Percentiles rank a stretch among this genome's conserved stretches.
Conservation (phyloP, 805 yeast species). For the Ogataea siamensis region DNA sequence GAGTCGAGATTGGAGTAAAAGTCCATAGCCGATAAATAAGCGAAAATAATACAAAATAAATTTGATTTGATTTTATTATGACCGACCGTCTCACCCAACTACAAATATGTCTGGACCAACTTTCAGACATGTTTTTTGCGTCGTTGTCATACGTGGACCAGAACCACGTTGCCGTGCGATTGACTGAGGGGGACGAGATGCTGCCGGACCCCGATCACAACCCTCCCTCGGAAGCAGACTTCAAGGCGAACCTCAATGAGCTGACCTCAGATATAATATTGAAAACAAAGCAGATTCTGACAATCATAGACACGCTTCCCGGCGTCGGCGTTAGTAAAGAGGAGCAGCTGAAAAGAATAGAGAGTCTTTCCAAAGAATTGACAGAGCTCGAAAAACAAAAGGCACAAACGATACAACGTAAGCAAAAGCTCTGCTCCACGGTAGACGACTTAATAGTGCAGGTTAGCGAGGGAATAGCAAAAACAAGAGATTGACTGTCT, state of each 20-base stretch:
- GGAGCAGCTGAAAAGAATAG: slow-evolving; percentile 66
- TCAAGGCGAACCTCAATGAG: slow-evolving; percentile 59
- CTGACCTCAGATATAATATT: slow-evolving; percentile 80
- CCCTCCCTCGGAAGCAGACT: slow-evolving; percentile 34
- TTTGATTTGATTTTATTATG: slow-evolving; percentile 39
- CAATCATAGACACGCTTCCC: slow-evolving; percentile 84
- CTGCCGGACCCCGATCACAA: slow-evolving; percentile 63
- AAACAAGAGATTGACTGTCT: slow-evolving; percentile 34
- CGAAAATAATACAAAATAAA: slow-evolving; percentile 1
- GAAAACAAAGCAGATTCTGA: slow-evolving; percentile 81
- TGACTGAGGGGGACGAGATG: slow-evolving; percentile 49
- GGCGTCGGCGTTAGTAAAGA: slow-evolving; percentile 85
- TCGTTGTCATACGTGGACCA: slow-evolving; percentile 77
- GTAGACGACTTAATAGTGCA: slow-evolving; percentile 65
- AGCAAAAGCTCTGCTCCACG: slow-evolving; percentile 58
- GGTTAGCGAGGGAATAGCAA: slow-evolving; percentile 54
- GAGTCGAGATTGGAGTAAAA: slow-evolving; percentile 80
- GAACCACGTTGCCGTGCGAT: slow-evolving; percentile 60
- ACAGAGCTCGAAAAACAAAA: slow-evolving; percentile 58
- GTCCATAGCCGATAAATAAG: slow-evolving; percentile 49
- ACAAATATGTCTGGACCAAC: slow-evolving; percentile 79
- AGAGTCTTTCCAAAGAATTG: slow-evolving; percentile 59
- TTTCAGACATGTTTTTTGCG: slow-evolving; percentile 77
- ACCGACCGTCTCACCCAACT: slow-evolving; percentile 87
- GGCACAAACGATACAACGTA: slow-evolving; percentile 54